phyloP scores from a whole-genome alignment of 352 stramenopile genomes.

The Phytophthora europaea region DNA sequence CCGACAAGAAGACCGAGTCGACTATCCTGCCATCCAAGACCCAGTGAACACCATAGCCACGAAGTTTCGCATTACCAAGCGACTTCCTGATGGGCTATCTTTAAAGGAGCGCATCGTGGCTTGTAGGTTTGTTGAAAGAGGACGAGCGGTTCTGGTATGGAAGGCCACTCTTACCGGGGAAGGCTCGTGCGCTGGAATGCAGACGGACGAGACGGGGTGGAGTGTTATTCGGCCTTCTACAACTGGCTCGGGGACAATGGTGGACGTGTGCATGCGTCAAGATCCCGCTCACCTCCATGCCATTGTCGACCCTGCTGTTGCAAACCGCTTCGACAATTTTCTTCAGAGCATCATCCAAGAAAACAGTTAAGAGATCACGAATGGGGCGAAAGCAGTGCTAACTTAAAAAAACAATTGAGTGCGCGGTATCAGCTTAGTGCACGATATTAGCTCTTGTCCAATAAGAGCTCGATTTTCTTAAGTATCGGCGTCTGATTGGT shows the following conservation, averaged over 20 bases:
- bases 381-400: conserved; percentile 5
- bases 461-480: too few relatives aligned
- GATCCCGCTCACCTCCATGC: background rate
- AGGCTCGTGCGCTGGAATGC: background rate
- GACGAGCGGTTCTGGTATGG: conserved; percentile 8
- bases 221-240: conserved; percentile 11
- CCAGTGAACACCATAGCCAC: conserved; percentile 8
- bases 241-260: background rate
- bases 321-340: conserved; percentile 2
- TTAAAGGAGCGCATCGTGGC: background rate
- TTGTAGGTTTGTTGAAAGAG: background rate
- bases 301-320: background rate
- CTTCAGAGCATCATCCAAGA: conserved; percentile 17
- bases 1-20: conserved; percentile 5
- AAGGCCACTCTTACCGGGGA: conserved; percentile 10
- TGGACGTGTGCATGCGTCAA: conserved; percentile 16
- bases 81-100: background rate
- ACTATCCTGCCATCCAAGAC: background rate
- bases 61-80: conserved; percentile 9
- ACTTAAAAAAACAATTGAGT: too few relatives aligned
- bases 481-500: too few relatives aligned
- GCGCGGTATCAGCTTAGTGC: too few relatives aligned
- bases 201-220: conserved; percentile 19
- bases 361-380: conserved; percentile 17
- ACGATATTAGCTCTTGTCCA: too few relatives aligned